phyloP scores from a whole-genome alignment of 192 early-diverging fungal species.

The Lunasporangiospora selenospora region DNA sequence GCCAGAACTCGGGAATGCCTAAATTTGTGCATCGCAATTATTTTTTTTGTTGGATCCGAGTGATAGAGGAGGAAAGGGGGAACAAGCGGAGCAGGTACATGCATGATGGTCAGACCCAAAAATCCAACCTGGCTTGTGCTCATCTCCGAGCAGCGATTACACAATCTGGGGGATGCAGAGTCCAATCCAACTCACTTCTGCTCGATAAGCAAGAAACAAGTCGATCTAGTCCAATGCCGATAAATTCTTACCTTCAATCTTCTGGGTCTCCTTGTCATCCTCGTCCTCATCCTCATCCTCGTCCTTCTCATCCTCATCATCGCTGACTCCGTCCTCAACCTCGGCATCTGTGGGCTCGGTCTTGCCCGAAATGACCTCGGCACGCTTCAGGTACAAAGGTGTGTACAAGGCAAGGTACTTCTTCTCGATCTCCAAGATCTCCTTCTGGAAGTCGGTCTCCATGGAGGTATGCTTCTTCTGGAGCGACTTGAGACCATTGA shows the following conservation, averaged over 20 bases:
- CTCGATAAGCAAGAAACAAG: background rate
- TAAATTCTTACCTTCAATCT: slow-evolving; percentile 30
- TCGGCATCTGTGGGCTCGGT: slow-evolving; percentile 94
- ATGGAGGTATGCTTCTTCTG: slow-evolving; percentile 88
- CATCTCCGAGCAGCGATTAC: no score
- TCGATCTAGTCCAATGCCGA: background rate
- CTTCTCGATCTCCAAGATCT: slow-evolving; percentile 95
- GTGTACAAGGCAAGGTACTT: slow-evolving; percentile 88
- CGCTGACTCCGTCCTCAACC: slow-evolving; percentile 66
- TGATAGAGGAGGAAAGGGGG: no score
- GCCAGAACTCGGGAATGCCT: slow-evolving; percentile 98
- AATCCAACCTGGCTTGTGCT: no score
- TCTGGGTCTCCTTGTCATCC: slow-evolving; percentile 49
- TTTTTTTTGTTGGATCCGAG: no score
- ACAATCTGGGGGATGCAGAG: no score
- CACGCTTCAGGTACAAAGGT: slow-evolving; percentile 92
- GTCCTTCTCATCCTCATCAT: slow-evolving; percentile 66
- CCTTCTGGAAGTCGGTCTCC: slow-evolving; percentile 90
- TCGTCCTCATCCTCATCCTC: slow-evolving; percentile 62
- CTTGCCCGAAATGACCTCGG: slow-evolving; percentile 76
- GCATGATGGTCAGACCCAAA: no score
- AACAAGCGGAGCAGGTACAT: no score
- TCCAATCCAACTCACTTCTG: no score
- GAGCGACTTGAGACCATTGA: slow-evolving; percentile 87
- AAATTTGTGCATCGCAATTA: no score